Conservation (phyloP, 805 yeast species). For the Candida ponderosae region DNA sequence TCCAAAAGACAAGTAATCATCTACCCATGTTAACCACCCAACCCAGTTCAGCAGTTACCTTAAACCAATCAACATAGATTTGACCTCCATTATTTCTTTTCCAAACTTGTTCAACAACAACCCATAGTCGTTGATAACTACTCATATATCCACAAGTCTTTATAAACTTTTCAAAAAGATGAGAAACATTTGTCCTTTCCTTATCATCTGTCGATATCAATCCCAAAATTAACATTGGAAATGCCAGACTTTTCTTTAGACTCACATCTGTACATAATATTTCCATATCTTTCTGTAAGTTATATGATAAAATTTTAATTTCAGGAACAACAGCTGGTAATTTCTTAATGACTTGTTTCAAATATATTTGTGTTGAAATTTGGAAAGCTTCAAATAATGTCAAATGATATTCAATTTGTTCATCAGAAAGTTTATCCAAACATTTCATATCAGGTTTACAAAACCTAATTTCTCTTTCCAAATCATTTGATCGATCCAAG, state of each 20-base stretch:
- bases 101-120: slow-evolving; percentile 32
- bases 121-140: slow-evolving; percentile 26
- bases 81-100: slow-evolving; percentile 22
- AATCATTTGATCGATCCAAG: slow-evolving; percentile 17
- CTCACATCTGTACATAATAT: slow-evolving; percentile 37
- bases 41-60: slow-evolving; percentile 29
- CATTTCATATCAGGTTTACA: slow-evolving; percentile 40
- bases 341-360: slow-evolving; percentile 44
- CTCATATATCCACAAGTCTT: slow-evolving; percentile 26
- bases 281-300: slow-evolving; percentile 42
- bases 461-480: slow-evolving; percentile 35
- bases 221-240: slow-evolving; percentile 32
- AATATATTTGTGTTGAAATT: slow-evolving; percentile 42
- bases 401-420: slow-evolving; percentile 48
- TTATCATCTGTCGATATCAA: slow-evolving; percentile 17
- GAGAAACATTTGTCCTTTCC: slow-evolving; percentile 17
- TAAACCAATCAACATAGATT: slow-evolving; percentile 34
- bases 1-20: slow-evolving; percentile 3
- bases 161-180: slow-evolving; percentile 19
- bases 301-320: slow-evolving; percentile 40
- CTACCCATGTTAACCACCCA: slow-evolving; percentile 26
- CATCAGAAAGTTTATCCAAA: slow-evolving; percentile 19
- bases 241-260: slow-evolving; percentile 40
- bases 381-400: slow-evolving; percentile 55
- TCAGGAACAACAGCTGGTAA: slow-evolving; percentile 46